These are phyloP conservation scores for Peronospora belbahrii DNA, from an alignment of 352 stramenopile genomes.

Conservation along the genomic window DNA sequence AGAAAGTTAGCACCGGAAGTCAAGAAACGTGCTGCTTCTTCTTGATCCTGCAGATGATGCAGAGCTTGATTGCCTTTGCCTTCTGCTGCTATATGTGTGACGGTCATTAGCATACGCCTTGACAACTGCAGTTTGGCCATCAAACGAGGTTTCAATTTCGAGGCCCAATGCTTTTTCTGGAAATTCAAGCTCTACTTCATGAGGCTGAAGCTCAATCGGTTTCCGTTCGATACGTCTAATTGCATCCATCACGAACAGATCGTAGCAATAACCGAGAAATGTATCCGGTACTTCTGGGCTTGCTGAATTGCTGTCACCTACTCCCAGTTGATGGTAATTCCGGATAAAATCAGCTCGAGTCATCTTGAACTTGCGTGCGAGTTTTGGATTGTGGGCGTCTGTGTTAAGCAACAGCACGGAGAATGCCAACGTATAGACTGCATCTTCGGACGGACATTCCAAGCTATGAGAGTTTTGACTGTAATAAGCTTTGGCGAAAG, in stretches of 20 bases:
- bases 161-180: constrained; percentile 41
- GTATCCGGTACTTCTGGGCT: constrained; percentile 31
- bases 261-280: constrained; percentile 55
- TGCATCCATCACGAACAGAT: constrained; percentile 47
- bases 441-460: constrained; percentile 58
- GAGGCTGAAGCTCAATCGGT: constrained; percentile 24
- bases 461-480: constrained; percentile 40
- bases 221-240: constrained; percentile 63
- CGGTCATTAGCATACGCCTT: constrained; percentile 43
- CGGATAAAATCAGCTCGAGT: constrained; percentile 60
- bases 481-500: constrained; percentile 65
- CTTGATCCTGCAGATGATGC: constrained; percentile 3
- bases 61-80: constrained; percentile 16
- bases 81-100: constrained; percentile 39
- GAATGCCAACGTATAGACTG: constrained; percentile 72
- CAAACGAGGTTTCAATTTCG: constrained; percentile 74
- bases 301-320: constrained; percentile 18
- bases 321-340: constrained; percentile 54
- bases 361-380: constrained; percentile 70
- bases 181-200: constrained; percentile 70
- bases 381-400: constrained; percentile 63
- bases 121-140: constrained; percentile 55
- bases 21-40: constrained; percentile 15
- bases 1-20: constrained; percentile 18
- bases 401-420: constrained; percentile 75